A percentile compares a stretch with the other conserved stretches of the same genome.
Conservation (phyloP, 257 asterid genomes). For the Przewalskia tangutica region DNA sequence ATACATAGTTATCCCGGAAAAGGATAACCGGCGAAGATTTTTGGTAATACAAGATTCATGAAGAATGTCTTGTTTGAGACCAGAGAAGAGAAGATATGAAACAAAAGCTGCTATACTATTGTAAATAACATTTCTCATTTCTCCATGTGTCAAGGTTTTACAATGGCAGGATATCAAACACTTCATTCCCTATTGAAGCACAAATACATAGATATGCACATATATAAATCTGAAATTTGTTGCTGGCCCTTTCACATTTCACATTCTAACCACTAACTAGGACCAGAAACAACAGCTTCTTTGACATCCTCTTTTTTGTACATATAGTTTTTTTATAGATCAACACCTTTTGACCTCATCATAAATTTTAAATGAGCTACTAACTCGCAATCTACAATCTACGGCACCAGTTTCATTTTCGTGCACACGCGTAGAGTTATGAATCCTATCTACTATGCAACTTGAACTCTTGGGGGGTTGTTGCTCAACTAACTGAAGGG, state of each 20-base stretch:
- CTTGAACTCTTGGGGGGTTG: conserved; percentile 9
- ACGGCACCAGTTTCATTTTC: conserved; percentile 33
- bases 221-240: background rate
- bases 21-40: too few relatives aligned
- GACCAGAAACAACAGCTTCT: background rate
- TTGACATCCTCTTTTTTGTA: background rate
- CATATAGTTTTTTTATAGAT: background rate
- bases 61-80: background rate
- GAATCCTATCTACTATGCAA: conserved; percentile 18
- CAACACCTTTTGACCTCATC: conserved; percentile 4
- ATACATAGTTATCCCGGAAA: background rate
- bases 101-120: background rate
- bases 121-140: background rate
- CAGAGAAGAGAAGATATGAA: background rate
- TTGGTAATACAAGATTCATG: background rate
- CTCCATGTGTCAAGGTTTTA: background rate
- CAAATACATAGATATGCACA: background rate
- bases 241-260: background rate
- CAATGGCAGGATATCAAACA: background rate
- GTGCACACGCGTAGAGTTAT: conserved; percentile 24
- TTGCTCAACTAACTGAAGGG: conserved; percentile 17
- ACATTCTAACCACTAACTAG: background rate
- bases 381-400: conserved; percentile 39
- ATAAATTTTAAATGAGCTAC: conserved; percentile 5
- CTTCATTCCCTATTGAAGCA: background rate